Evolutionary conservation across 148 eudicot species (phyloP), one percentile per base, ranked within the genome.

Genomic region (Polygonum aviculare): DNA sequence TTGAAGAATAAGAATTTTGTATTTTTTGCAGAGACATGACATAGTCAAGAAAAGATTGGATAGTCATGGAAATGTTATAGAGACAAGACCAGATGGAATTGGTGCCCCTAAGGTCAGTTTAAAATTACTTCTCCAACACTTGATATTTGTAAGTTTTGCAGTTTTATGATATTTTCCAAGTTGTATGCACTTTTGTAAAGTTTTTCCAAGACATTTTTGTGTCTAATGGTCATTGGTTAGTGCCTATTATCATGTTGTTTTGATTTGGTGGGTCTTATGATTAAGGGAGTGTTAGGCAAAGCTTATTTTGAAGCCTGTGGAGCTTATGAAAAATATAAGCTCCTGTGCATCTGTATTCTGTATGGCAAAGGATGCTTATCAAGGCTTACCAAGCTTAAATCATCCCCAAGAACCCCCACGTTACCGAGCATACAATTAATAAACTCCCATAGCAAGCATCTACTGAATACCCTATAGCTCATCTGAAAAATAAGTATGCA

Each of bases 21-120:
- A 18, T 8, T 79, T 22, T 76, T 73, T 88, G 89, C 93, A 95
- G 99, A 95, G 80, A 83, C 99, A 95, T 86, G 96, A 91, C 79
- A 90, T 95, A 51, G 84, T 86, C 82, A 95, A 93, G 84, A 95
- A 89, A 85, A 88, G 99, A 78, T 75, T 95, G 69, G 99, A 95
- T 83, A 78, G 86, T 51, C 90, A 87, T 80, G 99, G 99, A 35
- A 91, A 95, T 82, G 93, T 91, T 62, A 89, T 95, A 74, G 97
- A 95, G 74, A 73, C 91, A 67, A 92, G 90, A 60, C 87, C 89
- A 75, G 99, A 95, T 60, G 88, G 91, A 16, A 95, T 95, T 74
- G 97, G 97, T 74, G 78, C 87, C 76, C 89, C 93, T 45, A 89
- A 90, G 97, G 98, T 94, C 67, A 78, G 94, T 83, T 15, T 52